Conservation (phyloP, 164 flowering plant genomes). For the Liriodendron chinense region DNA sequence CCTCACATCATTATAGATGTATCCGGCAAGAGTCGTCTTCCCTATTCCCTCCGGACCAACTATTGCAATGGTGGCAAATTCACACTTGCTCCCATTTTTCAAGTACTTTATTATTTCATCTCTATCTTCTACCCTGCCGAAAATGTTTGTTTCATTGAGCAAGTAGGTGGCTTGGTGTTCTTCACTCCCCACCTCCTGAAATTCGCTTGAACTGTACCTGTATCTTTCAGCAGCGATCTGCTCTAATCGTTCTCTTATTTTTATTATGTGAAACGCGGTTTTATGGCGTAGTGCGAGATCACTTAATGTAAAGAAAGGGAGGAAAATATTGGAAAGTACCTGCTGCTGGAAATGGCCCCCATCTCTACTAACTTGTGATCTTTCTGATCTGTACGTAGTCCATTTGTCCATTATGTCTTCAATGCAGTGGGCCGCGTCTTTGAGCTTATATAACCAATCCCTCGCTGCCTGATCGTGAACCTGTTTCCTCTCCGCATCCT, state of each 20-base stretch:
- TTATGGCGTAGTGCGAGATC: not conserved
- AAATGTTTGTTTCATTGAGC: not conserved
- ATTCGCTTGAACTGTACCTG: not conserved
- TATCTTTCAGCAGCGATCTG: not conserved
- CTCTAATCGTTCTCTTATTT: not conserved
- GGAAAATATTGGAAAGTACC: not conserved
- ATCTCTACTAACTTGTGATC: not conserved
- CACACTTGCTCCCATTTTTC: not conserved
- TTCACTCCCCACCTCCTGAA: not conserved
- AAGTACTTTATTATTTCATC: not conserved
- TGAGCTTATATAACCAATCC: not conserved
- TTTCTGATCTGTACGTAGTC: not conserved
- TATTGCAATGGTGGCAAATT: not conserved
- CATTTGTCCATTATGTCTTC: not conserved
- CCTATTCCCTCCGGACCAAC: not conserved
- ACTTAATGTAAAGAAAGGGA: not conserved
- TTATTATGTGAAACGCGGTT: not conserved
- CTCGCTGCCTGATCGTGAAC: not conserved
- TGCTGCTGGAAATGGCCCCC: not conserved
- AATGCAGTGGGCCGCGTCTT: not conserved
- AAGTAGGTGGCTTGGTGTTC: not conserved
- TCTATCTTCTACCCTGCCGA: not conserved
- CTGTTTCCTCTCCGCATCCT: not conserved
- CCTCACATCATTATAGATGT: not conserved
- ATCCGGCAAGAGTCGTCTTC: not conserved